Evolutionary conservation across 1,139 yeast genomes (phyloP).

Genomic region (Lodderomyces pseudojiufengensis): DNA sequence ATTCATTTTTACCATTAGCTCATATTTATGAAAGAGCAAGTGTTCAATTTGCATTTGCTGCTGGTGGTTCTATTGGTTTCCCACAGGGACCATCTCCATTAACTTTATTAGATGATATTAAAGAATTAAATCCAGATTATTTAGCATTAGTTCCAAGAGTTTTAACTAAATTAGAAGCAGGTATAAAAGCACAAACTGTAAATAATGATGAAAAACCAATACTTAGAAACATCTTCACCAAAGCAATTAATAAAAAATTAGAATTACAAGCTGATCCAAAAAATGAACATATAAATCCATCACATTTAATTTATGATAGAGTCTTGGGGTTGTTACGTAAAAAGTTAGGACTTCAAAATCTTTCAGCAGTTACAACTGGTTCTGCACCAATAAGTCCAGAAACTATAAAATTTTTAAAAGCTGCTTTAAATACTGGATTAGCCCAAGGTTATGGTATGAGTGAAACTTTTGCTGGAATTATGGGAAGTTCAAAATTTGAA

Average conservation of each 20-base stretch:
- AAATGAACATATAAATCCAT: conserved; percentile 11
- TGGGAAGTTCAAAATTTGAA: conserved; percentile 31
- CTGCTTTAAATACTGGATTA: conserved; percentile 33
- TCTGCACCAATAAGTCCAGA: conserved; percentile 43
- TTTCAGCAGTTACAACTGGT: conserved; percentile 29
- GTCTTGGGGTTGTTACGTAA: conserved; percentile 24
- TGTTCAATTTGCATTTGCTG: conserved; percentile 20
- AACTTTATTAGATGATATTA: conserved; percentile 37
- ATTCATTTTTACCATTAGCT: conserved; percentile 36
- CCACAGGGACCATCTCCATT: conserved; percentile 37
- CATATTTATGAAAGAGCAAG: conserved; percentile 59
- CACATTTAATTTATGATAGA: conserved; percentile 32
- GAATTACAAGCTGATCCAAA: conserved; percentile 23
- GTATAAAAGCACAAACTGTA: conserved; percentile 41
- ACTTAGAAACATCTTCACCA: conserved; percentile 22
- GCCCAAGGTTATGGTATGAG: conserved; percentile 46
- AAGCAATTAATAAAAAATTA: conserved; percentile 30
- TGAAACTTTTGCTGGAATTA: conserved; percentile 43
- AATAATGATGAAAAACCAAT: conserved; percentile 40
- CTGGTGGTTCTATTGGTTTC: conserved; percentile 36
- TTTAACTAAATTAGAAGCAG: conserved; percentile 40
- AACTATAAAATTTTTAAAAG: conserved; percentile 38
- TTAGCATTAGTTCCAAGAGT: conserved; percentile 40
- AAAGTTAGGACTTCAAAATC: conserved; percentile 36
- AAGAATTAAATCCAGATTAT: conserved; percentile 31